Evolutionary conservation across 2,329 filamentous ascomycete species (phyloP).

Genomic region (Chrysoporthe cubensis): DNA sequence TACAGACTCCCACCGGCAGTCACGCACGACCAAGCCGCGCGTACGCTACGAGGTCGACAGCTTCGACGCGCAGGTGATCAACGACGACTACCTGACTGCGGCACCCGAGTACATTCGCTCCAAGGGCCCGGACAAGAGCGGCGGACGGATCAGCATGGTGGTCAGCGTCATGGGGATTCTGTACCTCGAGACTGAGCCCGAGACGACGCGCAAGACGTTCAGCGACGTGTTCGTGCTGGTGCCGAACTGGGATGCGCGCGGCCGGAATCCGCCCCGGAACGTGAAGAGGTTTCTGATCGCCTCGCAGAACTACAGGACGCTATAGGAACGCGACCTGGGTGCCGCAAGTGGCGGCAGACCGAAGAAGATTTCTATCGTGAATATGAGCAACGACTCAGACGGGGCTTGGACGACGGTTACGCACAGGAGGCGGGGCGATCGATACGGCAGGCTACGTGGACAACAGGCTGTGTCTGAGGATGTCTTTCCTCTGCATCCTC

Average conservation of each 20-base stretch:
- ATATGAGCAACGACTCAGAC: neutral
- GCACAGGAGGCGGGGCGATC: neutral
- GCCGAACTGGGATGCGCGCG: slow-evolving; percentile 69
- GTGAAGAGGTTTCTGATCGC: slow-evolving; percentile 66
- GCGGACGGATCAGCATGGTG: slow-evolving; percentile 69
- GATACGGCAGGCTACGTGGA: neutral
- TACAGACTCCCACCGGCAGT: neutral
- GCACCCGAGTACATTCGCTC: slow-evolving; percentile 51
- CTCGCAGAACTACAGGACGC: slow-evolving; percentile 71
- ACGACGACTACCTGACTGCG: slow-evolving; percentile 64
- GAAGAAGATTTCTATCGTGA: neutral
- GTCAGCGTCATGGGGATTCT: slow-evolving; percentile 77
- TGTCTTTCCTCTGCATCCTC: slow-evolving; percentile 10
- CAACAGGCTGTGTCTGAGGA: neutral
- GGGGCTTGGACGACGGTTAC: neutral
- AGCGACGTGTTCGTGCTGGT: slow-evolving; percentile 82
- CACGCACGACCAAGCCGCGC: slow-evolving; percentile 34
- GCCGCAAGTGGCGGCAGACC: neutral
- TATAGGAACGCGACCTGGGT: slow-evolving; percentile 39
- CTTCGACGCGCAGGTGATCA: slow-evolving; percentile 78
- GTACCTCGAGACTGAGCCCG: slow-evolving; percentile 66
- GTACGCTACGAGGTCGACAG: slow-evolving; percentile 74
- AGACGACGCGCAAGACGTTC: slow-evolving; percentile 70
- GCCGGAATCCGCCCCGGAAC: slow-evolving; percentile 53
- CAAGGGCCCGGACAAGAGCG: slow-evolving; percentile 46